phyloP scores from a whole-genome alignment of 208 protist species.

The Leishmania turanica region DNA sequence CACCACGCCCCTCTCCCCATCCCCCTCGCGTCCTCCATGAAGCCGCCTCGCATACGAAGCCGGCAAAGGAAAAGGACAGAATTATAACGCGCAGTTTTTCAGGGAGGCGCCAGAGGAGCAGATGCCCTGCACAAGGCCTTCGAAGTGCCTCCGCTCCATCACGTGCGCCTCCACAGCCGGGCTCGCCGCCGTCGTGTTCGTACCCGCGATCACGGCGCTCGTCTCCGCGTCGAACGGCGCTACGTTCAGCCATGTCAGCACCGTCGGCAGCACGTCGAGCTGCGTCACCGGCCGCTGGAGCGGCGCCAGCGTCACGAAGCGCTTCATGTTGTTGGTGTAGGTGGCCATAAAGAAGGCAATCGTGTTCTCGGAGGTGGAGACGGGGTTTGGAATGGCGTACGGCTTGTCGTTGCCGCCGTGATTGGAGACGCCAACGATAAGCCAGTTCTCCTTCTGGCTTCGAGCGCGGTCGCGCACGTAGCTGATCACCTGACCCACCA shows the following conservation, averaged over 20 bases:
- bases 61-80: not conserved
- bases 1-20: conserved; percentile 8
- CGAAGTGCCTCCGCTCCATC: conserved; percentile 34
- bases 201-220: conserved; percentile 33
- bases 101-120: conserved; percentile 56
- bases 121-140: conserved; percentile 63
- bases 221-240: conserved; percentile 61
- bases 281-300: conserved; percentile 52
- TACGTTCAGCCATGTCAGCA: conserved; percentile 72
- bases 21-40: not conserved
- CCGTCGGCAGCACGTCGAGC: conserved; percentile 75
- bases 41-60: not conserved
- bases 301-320: conserved; percentile 41
- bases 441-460: conserved; percentile 79
- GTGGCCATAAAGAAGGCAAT: conserved; percentile 71
- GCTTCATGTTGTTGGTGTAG: conserved; percentile 50
- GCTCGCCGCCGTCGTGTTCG: conserved; percentile 33
- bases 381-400: conserved; percentile 37
- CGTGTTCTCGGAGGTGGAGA: conserved; percentile 41
- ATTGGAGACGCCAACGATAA: conserved; percentile 64
- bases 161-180: conserved; percentile 30
- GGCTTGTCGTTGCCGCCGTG: conserved; percentile 67
- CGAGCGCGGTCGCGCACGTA: conserved; percentile 55
- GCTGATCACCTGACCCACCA: conserved; percentile 71
- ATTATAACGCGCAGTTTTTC: conserved; percentile 36